Evolutionary conservation across 148 eudicot species (phyloP).

Genomic region (Cornus florida): DNA sequence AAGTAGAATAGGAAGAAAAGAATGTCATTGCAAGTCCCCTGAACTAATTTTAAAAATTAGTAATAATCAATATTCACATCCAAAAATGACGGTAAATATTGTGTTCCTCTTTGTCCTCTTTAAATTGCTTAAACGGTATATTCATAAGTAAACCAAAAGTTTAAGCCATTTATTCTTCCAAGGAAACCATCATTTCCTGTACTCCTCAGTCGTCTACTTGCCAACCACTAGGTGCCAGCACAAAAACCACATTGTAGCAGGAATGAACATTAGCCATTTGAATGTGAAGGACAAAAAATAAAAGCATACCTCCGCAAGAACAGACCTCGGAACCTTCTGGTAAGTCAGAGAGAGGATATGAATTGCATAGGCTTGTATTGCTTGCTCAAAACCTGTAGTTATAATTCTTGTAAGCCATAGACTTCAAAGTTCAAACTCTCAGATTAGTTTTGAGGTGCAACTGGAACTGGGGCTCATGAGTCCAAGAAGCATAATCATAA

Average conservation of each 20-base stretch:
- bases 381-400: constrained; percentile 88
- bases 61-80: neutral
- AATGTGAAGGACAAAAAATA: neutral
- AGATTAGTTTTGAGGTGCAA: neutral
- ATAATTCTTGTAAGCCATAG: constrained; percentile 6
- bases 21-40: neutral
- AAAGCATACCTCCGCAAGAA: constrained; percentile 81
- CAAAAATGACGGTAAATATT: neutral
- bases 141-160: neutral
- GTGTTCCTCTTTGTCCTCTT: neutral
- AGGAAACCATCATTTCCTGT: neutral
- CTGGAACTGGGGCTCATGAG: neutral
- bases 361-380: constrained; percentile 82
- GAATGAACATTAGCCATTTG: neutral
- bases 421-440: neutral
- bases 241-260: neutral
- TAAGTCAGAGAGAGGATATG: constrained; percentile 87
- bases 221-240: neutral
- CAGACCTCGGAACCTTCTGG: constrained; percentile 73
- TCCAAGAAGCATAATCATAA: neutral
- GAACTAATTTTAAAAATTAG: neutral
- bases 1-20: neutral
- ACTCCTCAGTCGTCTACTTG: neutral
- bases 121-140: neutral
- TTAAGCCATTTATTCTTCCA: neutral